Conservation (phyloP, 179 eudicot genomes). For the Carnegiea gigantea region DNA sequence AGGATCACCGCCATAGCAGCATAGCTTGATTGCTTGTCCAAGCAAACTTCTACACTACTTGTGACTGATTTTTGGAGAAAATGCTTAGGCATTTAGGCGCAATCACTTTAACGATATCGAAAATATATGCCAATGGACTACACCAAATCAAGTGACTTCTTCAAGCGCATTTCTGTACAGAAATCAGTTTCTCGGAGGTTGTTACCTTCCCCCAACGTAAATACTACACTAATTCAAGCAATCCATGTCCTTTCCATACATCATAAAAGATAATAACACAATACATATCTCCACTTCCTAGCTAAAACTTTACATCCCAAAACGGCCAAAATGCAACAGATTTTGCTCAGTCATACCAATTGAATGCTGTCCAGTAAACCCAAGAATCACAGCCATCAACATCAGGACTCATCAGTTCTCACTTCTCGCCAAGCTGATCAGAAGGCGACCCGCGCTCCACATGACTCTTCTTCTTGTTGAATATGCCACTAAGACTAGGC, state of each 20-base stretch:
- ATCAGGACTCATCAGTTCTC: conserved; percentile 25
- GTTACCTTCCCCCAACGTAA: not conserved
- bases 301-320: conserved; percentile 27
- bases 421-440: conserved; percentile 46
- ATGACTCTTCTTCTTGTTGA: conserved; percentile 71
- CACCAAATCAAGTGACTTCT: conserved; percentile 5
- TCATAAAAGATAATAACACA: not conserved
- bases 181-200: not conserved
- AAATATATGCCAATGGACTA: not conserved
- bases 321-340: not conserved
- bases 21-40: no score
- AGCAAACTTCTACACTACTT: no score
- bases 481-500: conserved; percentile 66
- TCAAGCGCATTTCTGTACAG: conserved; percentile 2
- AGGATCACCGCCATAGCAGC: no score
- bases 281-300: conserved; percentile 2
- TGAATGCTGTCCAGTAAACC: not conserved
- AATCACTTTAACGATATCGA: no score
- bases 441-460: conserved; percentile 66
- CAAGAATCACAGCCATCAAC: conserved; percentile 9
- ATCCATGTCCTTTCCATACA: conserved; percentile 8
- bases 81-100: not conserved
- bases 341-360: conserved; percentile 1
- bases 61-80: no score
- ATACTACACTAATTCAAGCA: not conserved